Base-by-base conservation (phyloP, 768 basidiomycete genomes). In the Porpolomopsis calyptriformis region DNA sequence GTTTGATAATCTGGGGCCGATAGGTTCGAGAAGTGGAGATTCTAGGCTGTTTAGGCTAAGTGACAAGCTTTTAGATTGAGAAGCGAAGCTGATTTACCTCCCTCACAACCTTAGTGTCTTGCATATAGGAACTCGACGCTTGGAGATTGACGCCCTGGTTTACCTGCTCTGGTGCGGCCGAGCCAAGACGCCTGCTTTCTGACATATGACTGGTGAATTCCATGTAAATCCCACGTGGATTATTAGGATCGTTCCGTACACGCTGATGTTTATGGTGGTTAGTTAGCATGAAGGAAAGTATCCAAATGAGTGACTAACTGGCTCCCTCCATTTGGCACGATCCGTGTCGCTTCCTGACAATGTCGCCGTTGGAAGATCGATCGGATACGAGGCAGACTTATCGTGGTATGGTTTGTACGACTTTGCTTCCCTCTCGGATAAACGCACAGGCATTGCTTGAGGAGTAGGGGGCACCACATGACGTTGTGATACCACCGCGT, bases 361-460 rank as follows among this genome's bases (percentile, higher is more conserved):
- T 24, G 27, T 49, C 7, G 40, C 14, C 38, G 46, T 43, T 31
- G 20, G 40, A 41, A 43, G 37, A 40, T 48, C 48, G 11, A 22
- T n/a, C 25, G 40, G 43, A 43, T 53, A 49, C 20, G 53, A 50
- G 9, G 16, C 14, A 11, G 45, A 29, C 20, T 35, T 46, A 16
- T 60, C 55, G 31, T 46, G 45, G 40, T 26, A 33, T 20, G 16
- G 38, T 45, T 12, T 24, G 34, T 23, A 23, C 18, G 46, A 9
- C 18, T 40, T 47, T 27, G 23, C 5, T 60, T 56, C 46, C 47
- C 61, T 26, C 52, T 48, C 16, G 52, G 56, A 20, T 11, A 48
- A 29, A 42, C 41, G 34, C 16, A 48, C 41, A 14, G 47, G 46
- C 39, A 47, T 47, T 20, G 16, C 46, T 4, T 27, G 35, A 19